phyloP scores from a whole-genome alignment of 23 red algal genomes.

The Rhodosorus marinus region DNA sequence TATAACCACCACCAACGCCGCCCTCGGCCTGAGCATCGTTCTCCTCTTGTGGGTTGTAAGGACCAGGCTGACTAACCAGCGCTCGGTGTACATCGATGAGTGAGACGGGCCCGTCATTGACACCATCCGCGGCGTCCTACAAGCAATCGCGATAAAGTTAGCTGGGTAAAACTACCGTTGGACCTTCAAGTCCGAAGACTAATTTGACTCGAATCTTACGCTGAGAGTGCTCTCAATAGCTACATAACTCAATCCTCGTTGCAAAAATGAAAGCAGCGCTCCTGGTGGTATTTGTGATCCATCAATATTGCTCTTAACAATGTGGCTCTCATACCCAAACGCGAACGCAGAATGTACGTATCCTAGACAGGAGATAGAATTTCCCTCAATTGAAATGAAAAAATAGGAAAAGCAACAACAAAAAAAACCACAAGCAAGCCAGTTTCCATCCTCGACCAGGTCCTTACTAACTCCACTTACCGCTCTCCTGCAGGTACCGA shows the following conservation, averaged over 20 bases:
- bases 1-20: neutral
- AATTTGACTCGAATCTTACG: no score
- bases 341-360: constrained; percentile 84
- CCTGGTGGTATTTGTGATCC: constrained; percentile 86
- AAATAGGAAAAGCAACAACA: no score
- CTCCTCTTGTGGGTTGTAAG: neutral
- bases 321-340: constrained; percentile 84
- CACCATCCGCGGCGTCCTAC: neutral
- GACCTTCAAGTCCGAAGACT: no score
- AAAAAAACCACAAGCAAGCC: no score
- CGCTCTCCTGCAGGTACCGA: constrained; percentile 89
- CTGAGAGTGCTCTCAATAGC: constrained; percentile 75
- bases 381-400: no score
- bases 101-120: constrained; percentile 2
- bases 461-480: no score
- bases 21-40: no score
- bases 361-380: constrained; percentile 7
- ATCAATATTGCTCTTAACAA: constrained; percentile 64
- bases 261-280: constrained; percentile 79
- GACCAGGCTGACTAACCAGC: constrained; percentile 22
- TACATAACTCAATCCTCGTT: constrained; percentile 86
- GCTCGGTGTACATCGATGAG: constrained; percentile 58
- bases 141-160: neutral
- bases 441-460: no score
- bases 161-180: no score